Evolutionary conservation across 169 alveolate species (phyloP), one percentile per base, ranked within the genome.

Genomic region (Pseudocohnilembus persalinus): DNA sequence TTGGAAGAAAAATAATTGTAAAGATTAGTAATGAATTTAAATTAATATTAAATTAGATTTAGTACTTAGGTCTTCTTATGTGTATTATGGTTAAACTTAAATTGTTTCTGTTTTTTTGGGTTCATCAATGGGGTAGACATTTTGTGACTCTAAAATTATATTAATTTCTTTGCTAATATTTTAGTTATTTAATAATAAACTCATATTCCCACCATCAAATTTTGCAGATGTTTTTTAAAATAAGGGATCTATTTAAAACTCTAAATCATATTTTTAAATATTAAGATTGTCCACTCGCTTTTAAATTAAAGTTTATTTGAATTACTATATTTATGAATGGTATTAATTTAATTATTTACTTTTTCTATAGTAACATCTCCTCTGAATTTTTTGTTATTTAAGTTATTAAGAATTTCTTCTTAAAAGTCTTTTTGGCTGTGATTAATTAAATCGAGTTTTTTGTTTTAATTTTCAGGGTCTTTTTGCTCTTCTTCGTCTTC

Each of bases 301-400:
- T 49, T 11, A 11, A 11, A 11, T 11, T 49, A 49, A 49, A 11
- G 4, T 49, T 4, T 11, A 49, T 49, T 49, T 11, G 20, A 49
- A 49, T 11, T 49, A 11, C 20, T 49, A 49, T 11, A 49, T 11
- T 11, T 49, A 49, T 11, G 4, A 11, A 20, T 49, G 4, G 26
- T 11, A 11, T 20, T 20, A 11, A 49, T 11, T 11, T 49, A 49
- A 49, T 11, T 20, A 49, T 49, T 49, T 49, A 49, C 68, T 11
- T 90, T 88, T 83, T 91, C 94, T 63, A 91, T 75, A 80, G 94
- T 91, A 78, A 86, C 88, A 83, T 86, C 92, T 0, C 94, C 94
- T 73, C 91, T 85, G 64, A 84, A 63, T 73, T 91, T 83, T 76
- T 65, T 86, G 34, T 73, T 33, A 83, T 31, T 29, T n/a, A 83